phyloP scores from a whole-genome alignment of 2,329 filamentous ascomycete species.

The Fusarium mangiferae region DNA sequence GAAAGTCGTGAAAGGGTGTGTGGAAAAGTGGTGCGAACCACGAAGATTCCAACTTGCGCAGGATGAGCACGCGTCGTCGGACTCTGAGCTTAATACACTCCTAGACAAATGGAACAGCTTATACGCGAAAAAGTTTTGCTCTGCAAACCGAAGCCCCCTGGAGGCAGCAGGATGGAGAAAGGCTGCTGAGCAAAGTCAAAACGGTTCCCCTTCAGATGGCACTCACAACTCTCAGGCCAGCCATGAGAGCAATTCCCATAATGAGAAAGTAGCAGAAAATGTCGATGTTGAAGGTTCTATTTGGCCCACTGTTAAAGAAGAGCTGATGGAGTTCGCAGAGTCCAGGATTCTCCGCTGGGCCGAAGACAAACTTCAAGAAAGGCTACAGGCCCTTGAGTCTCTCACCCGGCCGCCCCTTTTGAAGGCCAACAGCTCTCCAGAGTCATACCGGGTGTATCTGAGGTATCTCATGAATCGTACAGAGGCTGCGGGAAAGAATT shows the following conservation, averaged over 20 bases:
- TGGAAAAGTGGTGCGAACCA: background rate
- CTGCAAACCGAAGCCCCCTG: accelerated
- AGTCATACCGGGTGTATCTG: background rate
- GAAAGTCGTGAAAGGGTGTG: accelerated
- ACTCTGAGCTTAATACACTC: accelerated
- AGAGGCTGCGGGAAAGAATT: background rate
- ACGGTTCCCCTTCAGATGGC: accelerated
- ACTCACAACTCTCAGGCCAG: background rate
- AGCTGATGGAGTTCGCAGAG: background rate
- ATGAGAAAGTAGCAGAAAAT: accelerated
- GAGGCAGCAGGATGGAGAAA: background rate
- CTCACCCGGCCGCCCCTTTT: background rate
- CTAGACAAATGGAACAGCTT: background rate
- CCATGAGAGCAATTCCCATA: accelerated
- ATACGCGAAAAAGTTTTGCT: background rate
- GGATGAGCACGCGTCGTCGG: accelerated
- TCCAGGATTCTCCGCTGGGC: background rate
- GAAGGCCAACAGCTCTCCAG: background rate
- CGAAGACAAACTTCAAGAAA: background rate
- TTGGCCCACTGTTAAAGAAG: background rate
- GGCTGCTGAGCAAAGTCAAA: background rate
- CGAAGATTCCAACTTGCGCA: background rate
- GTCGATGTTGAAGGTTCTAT: background rate
- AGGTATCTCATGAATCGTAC: background rate
- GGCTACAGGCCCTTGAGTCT: background rate